phyloP scores from a whole-genome alignment of 768 basidiomycete species.

The Kondoa malvinella region DNA sequence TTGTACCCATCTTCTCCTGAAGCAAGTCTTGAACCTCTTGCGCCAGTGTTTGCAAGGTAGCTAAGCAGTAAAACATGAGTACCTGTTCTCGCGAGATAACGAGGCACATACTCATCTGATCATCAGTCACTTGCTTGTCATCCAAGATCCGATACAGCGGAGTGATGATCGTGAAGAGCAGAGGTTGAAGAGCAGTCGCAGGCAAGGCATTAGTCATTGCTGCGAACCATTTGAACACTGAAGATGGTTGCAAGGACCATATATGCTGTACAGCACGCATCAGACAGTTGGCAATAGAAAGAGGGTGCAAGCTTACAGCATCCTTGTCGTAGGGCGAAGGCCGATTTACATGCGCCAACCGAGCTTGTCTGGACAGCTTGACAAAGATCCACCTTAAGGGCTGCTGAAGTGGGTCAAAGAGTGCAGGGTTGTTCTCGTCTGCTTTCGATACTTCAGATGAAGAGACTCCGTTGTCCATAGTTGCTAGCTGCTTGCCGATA shows the following conservation, averaged over 20 bases:
- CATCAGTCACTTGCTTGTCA: constrained; percentile 57
- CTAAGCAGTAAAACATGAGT: constrained; percentile 34
- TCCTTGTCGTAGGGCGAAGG: constrained; percentile 22
- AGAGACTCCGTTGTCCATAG: constrained; percentile 30
- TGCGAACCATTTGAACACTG: constrained; percentile 80
- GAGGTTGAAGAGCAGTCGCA: constrained; percentile 42
- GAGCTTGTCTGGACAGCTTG: constrained; percentile 56
- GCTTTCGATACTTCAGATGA: constrained; percentile 29
- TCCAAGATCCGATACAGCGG: constrained; percentile 76
- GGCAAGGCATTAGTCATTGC: constrained; percentile 68
- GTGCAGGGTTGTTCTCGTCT: constrained; percentile 26
- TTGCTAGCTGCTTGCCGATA: constrained; percentile 66
- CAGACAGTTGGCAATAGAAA: background rate
- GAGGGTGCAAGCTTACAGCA: constrained; percentile 14
- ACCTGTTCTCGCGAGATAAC: background rate
- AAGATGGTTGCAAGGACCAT: constrained; percentile 66
- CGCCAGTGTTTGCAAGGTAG: constrained; percentile 63
- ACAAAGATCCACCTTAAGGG: constrained; percentile 87
- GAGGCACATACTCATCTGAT: constrained; percentile 55
- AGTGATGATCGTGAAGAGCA: constrained; percentile 65
- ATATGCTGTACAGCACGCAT: constrained; percentile 40
- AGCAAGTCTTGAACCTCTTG: constrained; percentile 72
- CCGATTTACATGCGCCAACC: constrained; percentile 23
- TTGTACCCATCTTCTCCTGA: constrained; percentile 71
- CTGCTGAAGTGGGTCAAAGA: constrained; percentile 28